Conservation (phyloP, 306 rosid species). For the Inga oerstediana region DNA sequence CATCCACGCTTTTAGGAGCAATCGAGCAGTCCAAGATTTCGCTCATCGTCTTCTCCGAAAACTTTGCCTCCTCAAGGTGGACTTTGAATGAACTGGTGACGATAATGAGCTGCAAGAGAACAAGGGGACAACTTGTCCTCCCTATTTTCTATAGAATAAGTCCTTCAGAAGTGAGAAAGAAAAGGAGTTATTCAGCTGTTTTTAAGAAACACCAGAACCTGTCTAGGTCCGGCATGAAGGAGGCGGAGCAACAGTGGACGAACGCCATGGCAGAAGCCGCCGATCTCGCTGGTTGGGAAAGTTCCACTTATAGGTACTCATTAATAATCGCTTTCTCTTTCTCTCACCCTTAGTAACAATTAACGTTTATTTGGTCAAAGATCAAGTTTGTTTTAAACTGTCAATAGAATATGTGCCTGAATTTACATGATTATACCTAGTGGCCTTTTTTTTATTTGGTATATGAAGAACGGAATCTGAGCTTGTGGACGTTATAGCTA, state of each 20-base stretch:
- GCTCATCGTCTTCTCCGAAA: not conserved
- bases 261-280: not conserved
- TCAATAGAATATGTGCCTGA: too few relatives aligned
- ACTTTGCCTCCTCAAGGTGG: not conserved
- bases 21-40: not conserved
- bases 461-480: not conserved
- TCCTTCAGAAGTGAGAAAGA: not conserved
- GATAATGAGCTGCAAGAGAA: not conserved
- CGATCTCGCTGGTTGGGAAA: not conserved
- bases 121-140: not conserved
- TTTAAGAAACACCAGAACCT: not conserved
- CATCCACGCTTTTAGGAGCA: not conserved
- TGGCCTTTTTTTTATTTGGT: not conserved
- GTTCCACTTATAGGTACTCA: not conserved
- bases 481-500: not conserved
- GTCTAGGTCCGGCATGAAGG: not conserved
- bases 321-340: not conserved
- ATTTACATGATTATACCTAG: too few relatives aligned
- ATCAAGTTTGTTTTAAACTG: not conserved
- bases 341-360: not conserved
- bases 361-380: not conserved
- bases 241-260: not conserved
- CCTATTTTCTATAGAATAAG: not conserved
- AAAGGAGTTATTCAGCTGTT: not conserved
- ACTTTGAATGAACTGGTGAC: not conserved